These are phyloP conservation scores for Iberis pinnata DNA, from an alignment of 345 rosid species.

Conservation along the genomic window DNA sequence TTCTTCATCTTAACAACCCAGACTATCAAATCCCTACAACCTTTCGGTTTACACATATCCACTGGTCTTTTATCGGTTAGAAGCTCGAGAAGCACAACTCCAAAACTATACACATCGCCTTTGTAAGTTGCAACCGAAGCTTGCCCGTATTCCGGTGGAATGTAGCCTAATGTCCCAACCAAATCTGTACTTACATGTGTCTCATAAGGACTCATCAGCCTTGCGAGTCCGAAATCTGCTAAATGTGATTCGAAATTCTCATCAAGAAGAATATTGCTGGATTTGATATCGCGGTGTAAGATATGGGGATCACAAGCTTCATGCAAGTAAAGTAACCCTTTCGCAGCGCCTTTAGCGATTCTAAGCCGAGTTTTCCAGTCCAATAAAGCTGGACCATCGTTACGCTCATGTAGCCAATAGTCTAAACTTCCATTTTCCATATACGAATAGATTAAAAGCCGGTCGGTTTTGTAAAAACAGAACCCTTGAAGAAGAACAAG, in stretches of 20 bases:
- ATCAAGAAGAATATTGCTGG: slow-evolving; percentile 75
- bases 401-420: slow-evolving; percentile 77
- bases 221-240: slow-evolving; percentile 87
- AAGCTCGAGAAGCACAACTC: slow-evolving; percentile 88
- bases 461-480: slow-evolving; percentile 46
- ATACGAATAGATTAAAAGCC: slow-evolving; percentile 74
- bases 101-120: slow-evolving; percentile 85
- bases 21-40: slow-evolving; percentile 57
- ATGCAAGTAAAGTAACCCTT: slow-evolving; percentile 67
- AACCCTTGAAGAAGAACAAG: slow-evolving; percentile 78
- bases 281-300: slow-evolving; percentile 75
- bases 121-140: slow-evolving; percentile 77
- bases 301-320: slow-evolving; percentile 77
- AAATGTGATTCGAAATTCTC: slow-evolving; percentile 69
- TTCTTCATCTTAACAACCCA: slow-evolving; percentile 61
- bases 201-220: slow-evolving; percentile 63
- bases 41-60: slow-evolving; percentile 76
- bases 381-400: slow-evolving; percentile 53
- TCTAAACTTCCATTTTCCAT: slow-evolving; percentile 92
- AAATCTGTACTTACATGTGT: slow-evolving; percentile 83
- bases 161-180: slow-evolving; percentile 83
- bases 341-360: slow-evolving; percentile 67
- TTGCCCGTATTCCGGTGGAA: slow-evolving; percentile 85
- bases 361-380: slow-evolving; percentile 61
- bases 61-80: slow-evolving; percentile 75